phyloP scores from a whole-genome alignment of 1,284 basidiomycete species.

The Cerioporus squamosus region DNA sequence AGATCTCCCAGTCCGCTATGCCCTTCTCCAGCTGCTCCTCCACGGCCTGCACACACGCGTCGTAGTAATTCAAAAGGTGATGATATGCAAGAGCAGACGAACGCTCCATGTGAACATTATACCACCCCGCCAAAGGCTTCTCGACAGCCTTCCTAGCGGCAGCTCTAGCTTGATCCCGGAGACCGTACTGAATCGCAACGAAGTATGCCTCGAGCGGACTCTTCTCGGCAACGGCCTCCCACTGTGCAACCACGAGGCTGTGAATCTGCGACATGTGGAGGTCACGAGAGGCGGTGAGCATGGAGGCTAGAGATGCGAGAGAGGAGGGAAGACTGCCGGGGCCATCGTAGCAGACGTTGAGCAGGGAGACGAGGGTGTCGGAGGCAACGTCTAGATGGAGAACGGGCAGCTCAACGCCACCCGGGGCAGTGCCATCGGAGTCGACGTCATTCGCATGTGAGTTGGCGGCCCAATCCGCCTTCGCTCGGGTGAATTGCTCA shows the following conservation, averaged over 20 bases:
- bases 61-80: conserved; percentile 14
- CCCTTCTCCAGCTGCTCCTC: background rate
- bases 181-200: background rate
- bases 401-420: background rate
- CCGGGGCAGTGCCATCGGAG: too few relatives aligned
- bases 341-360: conserved; percentile 1
- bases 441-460: too few relatives aligned
- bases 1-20: background rate
- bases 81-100: conserved; percentile 4
- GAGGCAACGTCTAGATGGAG: background rate
- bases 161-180: background rate
- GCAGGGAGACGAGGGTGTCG: background rate
- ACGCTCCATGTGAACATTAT: conserved; percentile 1
- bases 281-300: background rate
- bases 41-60: background rate
- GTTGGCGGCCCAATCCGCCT: too few relatives aligned
- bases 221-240: background rate
- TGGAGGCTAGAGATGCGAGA: background rate
- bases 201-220: conserved; percentile 8
- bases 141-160: background rate
- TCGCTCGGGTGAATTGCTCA: background rate
- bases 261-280: background rate
- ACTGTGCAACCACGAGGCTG: background rate
- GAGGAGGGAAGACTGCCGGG: background rate
- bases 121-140: background rate